A percentile compares a stretch with the other conserved stretches of the same genome.
Conservation (phyloP, 257 asterid species). For the Jasminum sambac region DNA sequence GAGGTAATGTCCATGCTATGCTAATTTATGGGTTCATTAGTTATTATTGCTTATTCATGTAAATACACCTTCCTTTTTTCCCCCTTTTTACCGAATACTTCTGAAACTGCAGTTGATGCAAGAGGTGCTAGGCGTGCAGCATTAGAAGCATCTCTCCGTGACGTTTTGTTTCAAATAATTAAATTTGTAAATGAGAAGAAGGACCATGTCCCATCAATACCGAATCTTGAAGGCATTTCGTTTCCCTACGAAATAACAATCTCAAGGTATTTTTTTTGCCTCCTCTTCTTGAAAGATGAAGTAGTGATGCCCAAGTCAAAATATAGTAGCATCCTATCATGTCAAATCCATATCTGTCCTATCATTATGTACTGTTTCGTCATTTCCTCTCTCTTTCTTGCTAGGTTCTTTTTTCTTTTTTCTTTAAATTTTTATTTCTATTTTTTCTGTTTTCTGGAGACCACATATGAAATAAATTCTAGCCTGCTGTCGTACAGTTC, state of each 20-base stretch:
- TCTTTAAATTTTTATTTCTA: background rate
- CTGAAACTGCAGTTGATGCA: constrained; percentile 56
- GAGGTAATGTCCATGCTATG: constrained; percentile 50
- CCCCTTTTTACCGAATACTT: constrained; percentile 18
- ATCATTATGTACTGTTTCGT: background rate
- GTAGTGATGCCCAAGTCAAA: background rate
- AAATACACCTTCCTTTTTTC: constrained; percentile 1
- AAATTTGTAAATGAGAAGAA: constrained; percentile 89
- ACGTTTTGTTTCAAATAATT: constrained; percentile 85
- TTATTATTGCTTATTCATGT: constrained; percentile 1
- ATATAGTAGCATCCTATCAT: background rate
- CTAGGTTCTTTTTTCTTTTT: background rate
- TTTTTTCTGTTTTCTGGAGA: background rate
- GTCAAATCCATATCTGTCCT: background rate
- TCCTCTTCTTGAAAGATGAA: background rate
- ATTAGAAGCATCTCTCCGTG: constrained; percentile 76
- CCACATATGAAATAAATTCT: background rate
- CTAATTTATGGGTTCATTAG: background rate
- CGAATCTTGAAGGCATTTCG: constrained; percentile 78
- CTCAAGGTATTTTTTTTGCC: constrained; percentile 61
- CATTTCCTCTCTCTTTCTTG: background rate
- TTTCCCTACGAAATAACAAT: constrained; percentile 88
- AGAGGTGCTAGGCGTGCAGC: constrained; percentile 74
- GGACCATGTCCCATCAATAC: constrained; percentile 89
- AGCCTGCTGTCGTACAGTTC: background rate